Conservation (phyloP, 352 stramenopile genomes). For the Phytopythium montanum region DNA sequence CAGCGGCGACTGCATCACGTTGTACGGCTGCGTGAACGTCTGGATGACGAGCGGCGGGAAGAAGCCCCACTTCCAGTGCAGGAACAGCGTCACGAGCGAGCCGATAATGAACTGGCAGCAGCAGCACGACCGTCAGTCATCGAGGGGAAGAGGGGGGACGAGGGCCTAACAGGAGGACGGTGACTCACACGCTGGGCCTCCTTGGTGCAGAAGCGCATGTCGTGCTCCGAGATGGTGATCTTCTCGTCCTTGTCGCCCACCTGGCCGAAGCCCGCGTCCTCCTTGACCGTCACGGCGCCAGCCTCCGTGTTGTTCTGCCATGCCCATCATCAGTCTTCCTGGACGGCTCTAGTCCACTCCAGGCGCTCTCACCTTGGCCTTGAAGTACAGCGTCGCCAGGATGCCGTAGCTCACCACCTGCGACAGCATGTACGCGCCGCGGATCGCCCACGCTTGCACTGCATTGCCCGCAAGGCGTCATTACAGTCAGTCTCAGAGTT, state of each 20-base stretch:
- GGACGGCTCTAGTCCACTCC: neutral
- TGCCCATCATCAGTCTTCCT: too few species aligned
- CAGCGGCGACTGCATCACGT: slow-evolving; percentile 60
- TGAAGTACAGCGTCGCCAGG: slow-evolving; percentile 57
- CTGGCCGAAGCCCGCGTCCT: slow-evolving; percentile 76
- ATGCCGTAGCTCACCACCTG: slow-evolving; percentile 65
- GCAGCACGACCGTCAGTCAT: neutral
- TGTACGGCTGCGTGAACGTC: slow-evolving; percentile 74
- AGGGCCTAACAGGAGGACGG: neutral
- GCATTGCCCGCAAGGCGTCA: neutral
- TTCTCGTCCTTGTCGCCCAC: slow-evolving; percentile 72
- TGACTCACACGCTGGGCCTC: slow-evolving; percentile 66
- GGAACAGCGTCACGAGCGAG: slow-evolving; percentile 55
- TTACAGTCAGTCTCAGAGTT: too few species aligned
- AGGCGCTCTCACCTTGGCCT: slow-evolving; percentile 34
- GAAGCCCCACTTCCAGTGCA: slow-evolving; percentile 81
- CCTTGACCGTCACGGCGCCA: slow-evolving; percentile 66
- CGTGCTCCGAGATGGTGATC: slow-evolving; percentile 79
- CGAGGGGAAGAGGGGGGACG: neutral
- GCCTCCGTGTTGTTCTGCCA: slow-evolving; percentile 72
- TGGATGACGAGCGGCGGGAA: slow-evolving; percentile 82
- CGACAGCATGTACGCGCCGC: slow-evolving; percentile 52
- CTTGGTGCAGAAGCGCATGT: slow-evolving; percentile 68
- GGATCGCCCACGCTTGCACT: slow-evolving; percentile 60
- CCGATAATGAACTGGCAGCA: slow-evolving; percentile 52